These are phyloP conservation scores for Trichophyton verrucosum DNA, from an alignment of 2,329 filamentous ascomycete species.

Conservation along the genomic window DNA sequence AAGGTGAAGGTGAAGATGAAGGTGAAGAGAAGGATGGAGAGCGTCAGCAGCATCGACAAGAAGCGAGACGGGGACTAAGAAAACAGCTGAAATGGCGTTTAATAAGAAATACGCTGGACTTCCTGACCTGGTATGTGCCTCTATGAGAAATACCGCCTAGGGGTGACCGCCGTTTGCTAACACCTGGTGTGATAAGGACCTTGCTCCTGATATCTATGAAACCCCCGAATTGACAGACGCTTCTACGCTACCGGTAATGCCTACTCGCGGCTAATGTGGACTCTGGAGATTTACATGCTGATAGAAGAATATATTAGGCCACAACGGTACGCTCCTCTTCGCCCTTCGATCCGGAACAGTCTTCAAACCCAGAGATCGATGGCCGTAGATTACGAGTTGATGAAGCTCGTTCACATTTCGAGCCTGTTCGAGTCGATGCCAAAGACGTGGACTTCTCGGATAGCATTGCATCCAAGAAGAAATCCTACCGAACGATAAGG, in stretches of 20 bases:
- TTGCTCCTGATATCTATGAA: constrained; percentile 90
- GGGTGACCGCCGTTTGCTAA: constrained; percentile 8
- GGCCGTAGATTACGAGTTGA: constrained; percentile 63
- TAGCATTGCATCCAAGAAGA: constrained; percentile 67
- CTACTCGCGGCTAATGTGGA: background rate
- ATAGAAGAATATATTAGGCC: constrained; percentile 29
- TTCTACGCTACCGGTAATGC: constrained; percentile 62
- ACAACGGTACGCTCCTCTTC: constrained; percentile 45
- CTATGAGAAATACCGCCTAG: background rate
- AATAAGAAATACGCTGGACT: constrained; percentile 72
- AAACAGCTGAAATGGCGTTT: constrained; percentile 47
- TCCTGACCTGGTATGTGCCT: constrained; percentile 55
- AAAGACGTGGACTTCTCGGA: constrained; percentile 79
- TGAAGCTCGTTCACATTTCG: constrained; percentile 68
- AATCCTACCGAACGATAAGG: constrained; percentile 67
- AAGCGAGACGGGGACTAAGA: constrained; percentile 11
- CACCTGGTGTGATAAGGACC: constrained; percentile 47
- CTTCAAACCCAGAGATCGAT: constrained; percentile 50
- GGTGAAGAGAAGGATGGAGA: background rate
- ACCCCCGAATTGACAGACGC: constrained; percentile 84
- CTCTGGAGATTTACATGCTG: background rate
- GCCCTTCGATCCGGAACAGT: constrained; percentile 46
- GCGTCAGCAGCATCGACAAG: background rate
- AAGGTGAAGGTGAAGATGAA: background rate
- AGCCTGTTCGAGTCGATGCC: constrained; percentile 62